Evolutionary conservation across 768 basidiomycete species (phyloP).

Genomic region (Dioszegia hungarica): DNA sequence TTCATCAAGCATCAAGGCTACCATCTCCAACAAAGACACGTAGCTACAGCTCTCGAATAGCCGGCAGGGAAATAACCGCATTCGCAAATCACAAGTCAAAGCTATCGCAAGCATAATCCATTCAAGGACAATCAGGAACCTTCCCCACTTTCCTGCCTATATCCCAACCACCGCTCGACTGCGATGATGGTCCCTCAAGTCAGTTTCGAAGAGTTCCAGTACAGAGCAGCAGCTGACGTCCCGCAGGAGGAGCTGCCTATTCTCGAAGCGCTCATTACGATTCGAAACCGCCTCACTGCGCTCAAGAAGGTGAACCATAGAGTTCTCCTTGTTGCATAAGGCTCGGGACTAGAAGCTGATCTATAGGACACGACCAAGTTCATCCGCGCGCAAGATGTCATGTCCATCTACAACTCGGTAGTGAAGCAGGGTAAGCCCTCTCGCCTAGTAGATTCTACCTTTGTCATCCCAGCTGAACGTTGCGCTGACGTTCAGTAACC

Average conservation of each 20-base stretch:
- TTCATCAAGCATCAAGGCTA: neutral
- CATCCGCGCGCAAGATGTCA: slow-evolving; percentile 88
- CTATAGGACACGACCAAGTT: slow-evolving; percentile 88
- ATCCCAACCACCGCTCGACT: no score
- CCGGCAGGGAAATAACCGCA: no score
- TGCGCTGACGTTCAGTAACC: slow-evolving; percentile 60
- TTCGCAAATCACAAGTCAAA: no score
- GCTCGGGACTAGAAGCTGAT: slow-evolving; percentile 30
- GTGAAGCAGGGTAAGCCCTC: slow-evolving; percentile 75
- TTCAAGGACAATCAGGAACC: no score
- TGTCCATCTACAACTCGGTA: slow-evolving; percentile 83
- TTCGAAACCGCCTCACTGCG: slow-evolving; percentile 86
- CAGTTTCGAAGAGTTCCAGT: slow-evolving; percentile 1
- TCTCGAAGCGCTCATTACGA: slow-evolving; percentile 89
- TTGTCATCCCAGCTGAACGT: neutral
- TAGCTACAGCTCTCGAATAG: no score
- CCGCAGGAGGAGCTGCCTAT: slow-evolving; percentile 71
- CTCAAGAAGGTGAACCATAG: slow-evolving; percentile 40
- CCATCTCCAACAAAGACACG: no score
- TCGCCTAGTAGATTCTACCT: neutral
- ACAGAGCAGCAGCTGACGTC: neutral
- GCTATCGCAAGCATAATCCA: no score
- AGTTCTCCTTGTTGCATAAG: neutral
- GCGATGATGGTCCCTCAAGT: slow-evolving; percentile 43
- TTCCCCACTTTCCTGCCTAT: no score